phyloP scores from a whole-genome alignment of 148 eudicot species.

The Beta vulgaris region DNA sequence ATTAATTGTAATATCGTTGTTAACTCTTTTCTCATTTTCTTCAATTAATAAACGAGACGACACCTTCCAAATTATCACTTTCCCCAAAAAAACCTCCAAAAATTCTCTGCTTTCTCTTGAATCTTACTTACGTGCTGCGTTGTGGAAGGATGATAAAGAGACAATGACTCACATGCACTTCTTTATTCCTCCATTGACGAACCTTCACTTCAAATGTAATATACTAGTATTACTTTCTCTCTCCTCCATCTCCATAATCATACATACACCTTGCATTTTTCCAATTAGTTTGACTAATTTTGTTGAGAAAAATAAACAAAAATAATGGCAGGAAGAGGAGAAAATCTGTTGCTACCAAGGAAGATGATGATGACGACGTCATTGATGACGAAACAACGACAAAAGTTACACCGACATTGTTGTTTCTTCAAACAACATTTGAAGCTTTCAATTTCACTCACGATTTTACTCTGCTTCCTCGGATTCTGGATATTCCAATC shows the following conservation, averaged over 20 bases:
- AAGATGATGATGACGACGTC: constrained; percentile 21
- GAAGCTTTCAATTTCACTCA: constrained; percentile 36
- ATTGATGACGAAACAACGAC: constrained; percentile 16
- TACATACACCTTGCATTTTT: no score
- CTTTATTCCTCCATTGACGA: constrained; percentile 14
- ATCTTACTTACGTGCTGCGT: no score
- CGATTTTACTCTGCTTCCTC: constrained; percentile 36
- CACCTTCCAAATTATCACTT: no score
- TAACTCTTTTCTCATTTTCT: background rate
- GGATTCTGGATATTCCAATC: constrained; percentile 37
- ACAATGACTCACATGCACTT: background rate
- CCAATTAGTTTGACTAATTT: background rate
- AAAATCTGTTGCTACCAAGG: background rate
- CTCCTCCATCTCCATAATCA: background rate
- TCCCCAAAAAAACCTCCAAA: no score
- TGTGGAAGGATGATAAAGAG: no score
- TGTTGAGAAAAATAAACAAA: background rate
- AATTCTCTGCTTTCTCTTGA: no score
- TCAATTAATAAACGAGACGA: no score
- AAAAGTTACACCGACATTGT: constrained; percentile 14
- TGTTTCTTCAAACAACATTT: constrained; percentile 27
- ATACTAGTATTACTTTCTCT: constrained; percentile 24
- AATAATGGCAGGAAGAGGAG: constrained; percentile 35
- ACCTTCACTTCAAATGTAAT: constrained; percentile 31
- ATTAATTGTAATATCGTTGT: background rate